Evolutionary conservation across 2,329 filamentous ascomycete species (phyloP), one percentile per base, ranked within the genome.

Genomic region (Fusarium brevicatenulatum): DNA sequence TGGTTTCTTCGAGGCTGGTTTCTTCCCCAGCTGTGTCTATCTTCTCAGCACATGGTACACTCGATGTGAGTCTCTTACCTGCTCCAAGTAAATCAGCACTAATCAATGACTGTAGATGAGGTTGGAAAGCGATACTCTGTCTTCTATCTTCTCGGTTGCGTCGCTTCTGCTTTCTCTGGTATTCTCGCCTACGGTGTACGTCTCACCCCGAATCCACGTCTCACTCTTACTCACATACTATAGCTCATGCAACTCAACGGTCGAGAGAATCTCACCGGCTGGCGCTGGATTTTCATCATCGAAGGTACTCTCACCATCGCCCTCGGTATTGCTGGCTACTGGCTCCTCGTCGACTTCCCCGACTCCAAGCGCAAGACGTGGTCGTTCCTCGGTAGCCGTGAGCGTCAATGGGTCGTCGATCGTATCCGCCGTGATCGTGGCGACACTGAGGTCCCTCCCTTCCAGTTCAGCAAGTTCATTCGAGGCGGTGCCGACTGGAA

Each of bases 41-140:
- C 83, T 94, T 10, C 86, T 94, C n/a, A 91, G 89, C 67, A 92
- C 90, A 40, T 94, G 91, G 91, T 93, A 92, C 77, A 91, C 90
- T 1, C 82, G 90, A 80, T 91, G 88, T 89, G 80, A 85, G 86
- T 79, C 15, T 7, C 25, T 11, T 8, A 4, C 12, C 11, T 10
- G 7, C 8, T 6, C 4, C n/a, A 12, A 12, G 3, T 1, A 7
- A 12, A 16, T 34, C 19, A 32, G 32, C 36, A 53, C 62, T 70
- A 42, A 64, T 53, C 13, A 40, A 30, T 23, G 7, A 25, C 5
- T 13, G 5, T 39, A 85, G 91, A 89, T 74, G 91, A 94, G 80
- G 86, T 93, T 23, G 91, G 91, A 56, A 91, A 91, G 79, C 85
- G 92, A 55, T 93, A 92, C 77, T 90, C 90, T 0, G 80, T 87